Evolutionary conservation across 495 filamentous ascomycete species (phyloP), one percentile per base, ranked within the genome.

Genomic region (Delitschia confertaspora): DNA sequence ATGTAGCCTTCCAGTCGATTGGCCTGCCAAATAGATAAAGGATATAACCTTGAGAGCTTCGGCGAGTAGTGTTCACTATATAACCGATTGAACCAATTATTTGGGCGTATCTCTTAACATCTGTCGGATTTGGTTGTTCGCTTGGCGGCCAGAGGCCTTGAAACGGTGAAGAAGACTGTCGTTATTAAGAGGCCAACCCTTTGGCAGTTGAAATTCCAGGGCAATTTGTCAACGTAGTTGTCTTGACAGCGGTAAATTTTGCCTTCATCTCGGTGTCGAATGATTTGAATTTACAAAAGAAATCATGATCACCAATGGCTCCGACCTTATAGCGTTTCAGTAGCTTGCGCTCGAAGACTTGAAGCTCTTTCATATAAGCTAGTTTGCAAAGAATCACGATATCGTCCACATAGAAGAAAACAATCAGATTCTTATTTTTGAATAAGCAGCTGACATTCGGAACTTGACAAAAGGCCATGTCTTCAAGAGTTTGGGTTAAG

Each of bases 21-120:
- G 56, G 30, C 11, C 45, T 35, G 10, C 47, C 45, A 33, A 49
- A 62, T 3, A 60, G 41, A 14, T 53, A 53, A 10, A 60, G 56
- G 0, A 58, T 20, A 36, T 55, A 61, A 1, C 38, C 56, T 27
- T 55, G 41, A 18, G 37, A 38, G 21, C 51, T 51, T 32, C 42
- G 6, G 4, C 33, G 42, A 3, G 33, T 47, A 6, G n/a, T n/a
- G n/a, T n/a, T n/a, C n/a, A n/a, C n/a, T n/a, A n/a, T n/a, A n/a
- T n/a, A n/a, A n/a, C n/a, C n/a, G n/a, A n/a, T n/a, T n/a, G n/a
- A n/a, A n/a, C n/a, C n/a, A n/a, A n/a, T n/a, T n/a, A n/a, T n/a
- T n/a, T n/a, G n/a, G n/a, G n/a, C n/a, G n/a, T n/a, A n/a, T n/a
- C n/a, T n/a, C n/a, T n/a, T n/a, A n/a, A n/a, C n/a, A n/a, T n/a